Evolutionary conservation across 768 basidiomycete species (phyloP).

Genomic region (Russula brevipes): DNA sequence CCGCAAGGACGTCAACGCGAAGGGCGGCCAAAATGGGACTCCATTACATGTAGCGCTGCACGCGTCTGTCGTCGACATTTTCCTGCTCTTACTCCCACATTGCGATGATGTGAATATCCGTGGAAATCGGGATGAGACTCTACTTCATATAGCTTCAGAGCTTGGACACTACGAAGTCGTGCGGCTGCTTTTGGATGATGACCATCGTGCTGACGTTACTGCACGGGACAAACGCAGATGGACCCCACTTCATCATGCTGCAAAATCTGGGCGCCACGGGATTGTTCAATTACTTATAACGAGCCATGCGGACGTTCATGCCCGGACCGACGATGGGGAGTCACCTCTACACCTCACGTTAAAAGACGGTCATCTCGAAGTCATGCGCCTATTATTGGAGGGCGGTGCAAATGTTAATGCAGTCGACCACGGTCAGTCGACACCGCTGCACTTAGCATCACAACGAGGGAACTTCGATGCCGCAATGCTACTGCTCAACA

Average conservation of each 20-base stretch:
- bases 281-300: too few relatives aligned
- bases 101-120: not conserved
- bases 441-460: too few relatives aligned
- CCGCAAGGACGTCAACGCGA: not conserved
- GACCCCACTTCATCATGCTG: too few relatives aligned
- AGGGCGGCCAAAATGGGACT: not conserved
- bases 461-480: too few relatives aligned
- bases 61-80: not conserved
- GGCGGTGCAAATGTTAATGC: not conserved
- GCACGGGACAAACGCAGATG: too few relatives aligned
- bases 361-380: too few relatives aligned
- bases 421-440: not conserved
- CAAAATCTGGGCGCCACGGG: too few relatives aligned
- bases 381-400: not conserved
- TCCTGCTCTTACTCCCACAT: not conserved
- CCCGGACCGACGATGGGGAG: too few relatives aligned
- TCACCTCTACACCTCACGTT: too few relatives aligned
- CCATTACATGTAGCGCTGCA: not conserved
- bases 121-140: not conserved
- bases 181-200: not conserved
- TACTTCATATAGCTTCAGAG: not conserved
- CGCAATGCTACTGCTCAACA: too few relatives aligned
- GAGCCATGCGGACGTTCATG: too few relatives aligned
- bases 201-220: too few relatives aligned
- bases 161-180: not conserved